A percentile compares a stretch with the other conserved stretches of the same genome.
phyloP scores from a whole-genome alignment of 140 eudicot genomes.

The Senecio squalidus region DNA sequence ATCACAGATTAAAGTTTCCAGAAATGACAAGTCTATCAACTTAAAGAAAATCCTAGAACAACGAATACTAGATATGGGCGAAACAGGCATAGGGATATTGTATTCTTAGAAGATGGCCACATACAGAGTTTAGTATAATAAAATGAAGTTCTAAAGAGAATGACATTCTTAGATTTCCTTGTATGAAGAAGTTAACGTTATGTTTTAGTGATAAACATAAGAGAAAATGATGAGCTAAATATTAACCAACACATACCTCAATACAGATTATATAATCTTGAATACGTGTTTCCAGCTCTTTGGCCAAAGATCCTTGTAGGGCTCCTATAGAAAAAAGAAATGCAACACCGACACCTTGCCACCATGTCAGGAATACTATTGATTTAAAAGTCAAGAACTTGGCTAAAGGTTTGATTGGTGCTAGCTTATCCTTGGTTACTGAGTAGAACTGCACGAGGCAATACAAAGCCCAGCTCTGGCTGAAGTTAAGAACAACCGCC shows the following conservation, averaged over 20 bases:
- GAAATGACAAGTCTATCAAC: no score
- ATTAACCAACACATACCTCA: conserved; percentile 44
- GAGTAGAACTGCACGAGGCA: conserved; percentile 97
- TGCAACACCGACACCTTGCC: conserved; percentile 96
- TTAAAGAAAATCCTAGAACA: no score
- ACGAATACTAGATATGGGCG: background rate
- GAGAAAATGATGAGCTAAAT: background rate
- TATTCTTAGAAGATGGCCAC: background rate
- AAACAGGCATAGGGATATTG: background rate
- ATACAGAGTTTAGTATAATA: background rate
- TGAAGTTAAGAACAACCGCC: conserved; percentile 88
- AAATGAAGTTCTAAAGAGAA: background rate
- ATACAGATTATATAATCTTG: conserved; percentile 93
- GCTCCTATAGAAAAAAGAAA: conserved; percentile 88
- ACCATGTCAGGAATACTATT: conserved; percentile 92
- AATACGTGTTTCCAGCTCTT: conserved; percentile 67
- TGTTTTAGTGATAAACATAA: background rate
- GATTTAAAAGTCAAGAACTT: conserved; percentile 92
- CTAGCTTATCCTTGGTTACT: conserved; percentile 76
- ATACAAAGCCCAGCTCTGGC: conserved; percentile 98
- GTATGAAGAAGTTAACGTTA: background rate
- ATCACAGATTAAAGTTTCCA: background rate
- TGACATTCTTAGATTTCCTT: background rate
- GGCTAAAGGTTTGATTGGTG: conserved; percentile 91
- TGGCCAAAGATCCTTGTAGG: conserved; percentile 74